These are phyloP conservation scores for Solanum neorickii DNA, from an alignment of 257 asterid genomes.

Conservation along the genomic window DNA sequence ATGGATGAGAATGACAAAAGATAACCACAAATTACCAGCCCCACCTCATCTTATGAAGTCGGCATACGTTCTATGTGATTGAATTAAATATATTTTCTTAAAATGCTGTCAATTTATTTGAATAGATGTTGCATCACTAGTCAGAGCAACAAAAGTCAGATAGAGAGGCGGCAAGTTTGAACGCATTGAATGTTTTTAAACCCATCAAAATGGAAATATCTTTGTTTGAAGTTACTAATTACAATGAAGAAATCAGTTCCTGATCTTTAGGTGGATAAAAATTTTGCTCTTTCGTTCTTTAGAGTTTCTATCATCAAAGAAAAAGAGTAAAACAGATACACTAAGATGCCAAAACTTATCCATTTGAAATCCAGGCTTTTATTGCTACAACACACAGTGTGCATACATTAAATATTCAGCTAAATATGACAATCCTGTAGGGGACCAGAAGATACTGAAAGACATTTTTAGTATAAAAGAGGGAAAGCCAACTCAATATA, in stretches of 20 bases:
- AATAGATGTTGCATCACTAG: not conserved
- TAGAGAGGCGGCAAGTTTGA: not conserved
- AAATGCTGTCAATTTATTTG: not conserved
- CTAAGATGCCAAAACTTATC: conserved; percentile 8
- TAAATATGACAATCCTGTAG: conserved; percentile 14
- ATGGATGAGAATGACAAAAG: not conserved
- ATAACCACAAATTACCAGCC: not conserved
- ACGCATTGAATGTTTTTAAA: not conserved
- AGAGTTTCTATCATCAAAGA: not conserved
- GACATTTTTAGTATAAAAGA: not conserved
- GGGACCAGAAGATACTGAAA: conserved; percentile 21
- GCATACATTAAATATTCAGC: conserved; percentile 18
- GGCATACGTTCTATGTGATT: not conserved
- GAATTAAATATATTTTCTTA: not conserved
- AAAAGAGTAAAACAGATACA: not conserved
- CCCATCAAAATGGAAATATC: not conserved
- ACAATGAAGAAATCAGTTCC: not conserved
- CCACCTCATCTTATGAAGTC: not conserved
- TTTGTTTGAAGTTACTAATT: not conserved
- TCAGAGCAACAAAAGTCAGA: not conserved
- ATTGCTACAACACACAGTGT: conserved; percentile 22
- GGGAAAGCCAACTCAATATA: conserved; percentile 6
- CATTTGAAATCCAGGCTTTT: conserved; percentile 8
- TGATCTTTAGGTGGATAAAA: not conserved
- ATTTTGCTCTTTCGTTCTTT: not conserved